Evolutionary conservation across 2,329 filamentous ascomycete genomes (phyloP), one percentile per base, ranked within the genome.

Genomic region (Cladobotryum protrusum): DNA sequence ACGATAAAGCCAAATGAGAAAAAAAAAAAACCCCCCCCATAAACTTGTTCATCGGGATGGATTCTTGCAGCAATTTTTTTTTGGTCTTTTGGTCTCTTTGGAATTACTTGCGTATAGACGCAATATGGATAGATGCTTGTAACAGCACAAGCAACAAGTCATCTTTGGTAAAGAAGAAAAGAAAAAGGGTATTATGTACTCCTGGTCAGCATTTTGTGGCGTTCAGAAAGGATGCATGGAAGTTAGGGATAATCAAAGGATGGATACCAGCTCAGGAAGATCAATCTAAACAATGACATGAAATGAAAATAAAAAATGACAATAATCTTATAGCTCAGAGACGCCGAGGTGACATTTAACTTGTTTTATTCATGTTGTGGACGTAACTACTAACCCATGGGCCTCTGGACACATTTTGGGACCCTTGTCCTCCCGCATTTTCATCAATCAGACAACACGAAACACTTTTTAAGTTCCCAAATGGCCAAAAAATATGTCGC

Each of bases 371-470:
- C n/a, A 43, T 42, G 17, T 14, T 40, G 15, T 18, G 18, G 43
- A 45, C 43, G 17, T 50, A 50, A 35, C 39, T 43, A 43, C 40
- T 4, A 24, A 29, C 24, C 19, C 48, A 46, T 36, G 44, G 48
- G 48, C 29, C 46, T 45, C 36, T 15, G 39, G 34, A 32, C 39
- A 42, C 46, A 50, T 52, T 56, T 48, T 49, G 11, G 35, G 32
- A 19, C 29, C 9, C 14, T 41, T 29, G 11, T 9, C 24, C 24
- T 29, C 24, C 42, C 14, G 40, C 53, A 49, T 37, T 54, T 36
- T 51, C 35, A 29, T 51, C 36, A 41, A 43, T 17, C 17, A 12
- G 35, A 37, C n/a, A 37, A n/a, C 35, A 37, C 3, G 35, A 37
- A 29, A 29, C 24, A 29, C 24, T 29, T 29, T 29, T 29, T 29